These are phyloP conservation scores for Alternaria metachromatica DNA, from an alignment of 2,329 filamentous ascomycete species.

Conservation along the genomic window DNA sequence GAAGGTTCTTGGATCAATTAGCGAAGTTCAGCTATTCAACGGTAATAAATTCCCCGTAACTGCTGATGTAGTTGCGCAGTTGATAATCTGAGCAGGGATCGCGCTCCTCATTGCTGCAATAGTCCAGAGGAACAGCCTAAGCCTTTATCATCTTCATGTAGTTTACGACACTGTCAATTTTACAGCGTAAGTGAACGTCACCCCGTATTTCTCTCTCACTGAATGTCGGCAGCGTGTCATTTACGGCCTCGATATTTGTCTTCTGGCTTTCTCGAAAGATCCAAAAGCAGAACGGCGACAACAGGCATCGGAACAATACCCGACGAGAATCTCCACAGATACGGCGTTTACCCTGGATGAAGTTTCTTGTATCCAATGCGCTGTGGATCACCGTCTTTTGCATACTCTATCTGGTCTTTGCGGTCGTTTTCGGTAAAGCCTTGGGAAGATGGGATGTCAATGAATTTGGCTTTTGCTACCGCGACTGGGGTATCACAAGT, in stretches of 20 bases:
- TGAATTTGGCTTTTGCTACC: not conserved
- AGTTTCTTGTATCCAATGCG: not conserved
- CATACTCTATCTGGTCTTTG: not conserved
- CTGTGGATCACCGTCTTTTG: not conserved
- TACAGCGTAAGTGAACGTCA: not conserved
- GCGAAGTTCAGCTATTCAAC: not conserved
- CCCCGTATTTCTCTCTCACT: too few relatives aligned
- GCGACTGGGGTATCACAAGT: not conserved
- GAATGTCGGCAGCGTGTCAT: not conserved
- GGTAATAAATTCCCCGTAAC: not conserved
- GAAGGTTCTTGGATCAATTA: not conserved
- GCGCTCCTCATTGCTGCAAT: not conserved
- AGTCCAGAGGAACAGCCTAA: not conserved
- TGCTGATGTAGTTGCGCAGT: not conserved
- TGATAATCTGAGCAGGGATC: not conserved
- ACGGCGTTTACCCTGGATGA: not conserved
- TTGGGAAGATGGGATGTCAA: not conserved
- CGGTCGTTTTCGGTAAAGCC: not conserved
- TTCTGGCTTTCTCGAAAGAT: not conserved
- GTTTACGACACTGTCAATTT: not conserved
- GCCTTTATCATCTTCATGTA: not conserved
- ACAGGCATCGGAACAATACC: not conserved
- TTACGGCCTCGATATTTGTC: not conserved
- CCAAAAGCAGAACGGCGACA: fast-evolving
- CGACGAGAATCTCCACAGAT: not conserved